Conservation (phyloP, 2,329 filamentous ascomycete genomes). For the Pseudogymnoascus sp. region DNA sequence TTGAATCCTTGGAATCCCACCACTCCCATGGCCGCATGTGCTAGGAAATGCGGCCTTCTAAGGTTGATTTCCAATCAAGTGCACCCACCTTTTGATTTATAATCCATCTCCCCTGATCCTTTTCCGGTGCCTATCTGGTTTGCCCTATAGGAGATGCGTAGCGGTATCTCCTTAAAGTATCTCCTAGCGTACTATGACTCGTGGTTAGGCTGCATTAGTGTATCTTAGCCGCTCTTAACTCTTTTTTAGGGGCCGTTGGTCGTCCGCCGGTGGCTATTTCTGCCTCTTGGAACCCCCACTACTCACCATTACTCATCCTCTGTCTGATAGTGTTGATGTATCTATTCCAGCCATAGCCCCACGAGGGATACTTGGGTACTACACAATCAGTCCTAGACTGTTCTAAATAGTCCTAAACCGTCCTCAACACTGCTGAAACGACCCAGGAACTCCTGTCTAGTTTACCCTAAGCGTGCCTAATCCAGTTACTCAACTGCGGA, state of each 20-base stretch:
- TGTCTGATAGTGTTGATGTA: neutral
- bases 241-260: neutral
- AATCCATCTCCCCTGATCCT: neutral
- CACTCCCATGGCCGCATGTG: neutral
- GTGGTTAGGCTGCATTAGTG: neutral
- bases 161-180: neutral
- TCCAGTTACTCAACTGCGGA: neutral
- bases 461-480: neutral
- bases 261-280: neutral
- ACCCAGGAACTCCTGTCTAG: neutral
- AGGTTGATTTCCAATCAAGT: slow-evolving; percentile 1
- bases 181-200: neutral
- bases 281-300: neutral
- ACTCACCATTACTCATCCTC: neutral
- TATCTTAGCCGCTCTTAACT: neutral
- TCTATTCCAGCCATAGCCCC: neutral
- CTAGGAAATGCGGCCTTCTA: neutral
- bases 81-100: slow-evolving; percentile 6
- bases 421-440: neutral
- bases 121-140: neutral
- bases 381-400: neutral
- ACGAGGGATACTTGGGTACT: neutral
- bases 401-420: neutral
- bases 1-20: neutral
- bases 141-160: neutral